phyloP scores from a whole-genome alignment of 2,329 filamentous ascomycete genomes.

The Fusarium humuli region DNA sequence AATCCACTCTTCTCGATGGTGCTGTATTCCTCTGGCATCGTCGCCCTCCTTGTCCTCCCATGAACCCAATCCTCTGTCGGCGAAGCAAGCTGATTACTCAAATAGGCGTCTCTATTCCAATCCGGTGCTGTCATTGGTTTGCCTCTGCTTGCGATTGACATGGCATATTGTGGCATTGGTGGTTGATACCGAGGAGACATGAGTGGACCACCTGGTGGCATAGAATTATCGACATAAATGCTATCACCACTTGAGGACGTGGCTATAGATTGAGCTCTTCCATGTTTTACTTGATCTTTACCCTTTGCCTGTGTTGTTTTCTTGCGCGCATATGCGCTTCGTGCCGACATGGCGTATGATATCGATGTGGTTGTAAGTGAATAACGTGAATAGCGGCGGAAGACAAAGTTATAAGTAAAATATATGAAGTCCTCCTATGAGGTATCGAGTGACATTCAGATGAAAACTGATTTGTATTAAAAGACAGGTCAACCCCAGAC shows the following conservation, averaged over 20 bases:
- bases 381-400: background rate
- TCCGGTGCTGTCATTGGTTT: constrained; percentile 34
- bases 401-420: background rate
- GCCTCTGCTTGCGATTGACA: constrained; percentile 3
- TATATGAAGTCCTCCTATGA: background rate
- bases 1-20: constrained; percentile 68
- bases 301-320: constrained; percentile 64
- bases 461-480: background rate
- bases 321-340: constrained; percentile 69
- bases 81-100: constrained; percentile 46
- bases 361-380: background rate
- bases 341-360: constrained; percentile 62
- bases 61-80: constrained; percentile 57
- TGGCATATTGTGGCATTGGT: constrained; percentile 11
- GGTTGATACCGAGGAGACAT: constrained; percentile 59
- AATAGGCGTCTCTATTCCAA: constrained; percentile 34
- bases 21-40: constrained; percentile 60
- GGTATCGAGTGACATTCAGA: background rate
- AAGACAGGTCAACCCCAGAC: background rate
- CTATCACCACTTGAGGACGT: constrained; percentile 57
- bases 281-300: constrained; percentile 40
- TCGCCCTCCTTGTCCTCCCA: constrained; percentile 56
- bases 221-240: constrained; percentile 53
- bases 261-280: constrained; percentile 52
- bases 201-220: constrained; percentile 51